Base-by-base conservation (phyloP, 2,329 filamentous ascomycete genomes). In the Chaetomium strumarium region DNA sequence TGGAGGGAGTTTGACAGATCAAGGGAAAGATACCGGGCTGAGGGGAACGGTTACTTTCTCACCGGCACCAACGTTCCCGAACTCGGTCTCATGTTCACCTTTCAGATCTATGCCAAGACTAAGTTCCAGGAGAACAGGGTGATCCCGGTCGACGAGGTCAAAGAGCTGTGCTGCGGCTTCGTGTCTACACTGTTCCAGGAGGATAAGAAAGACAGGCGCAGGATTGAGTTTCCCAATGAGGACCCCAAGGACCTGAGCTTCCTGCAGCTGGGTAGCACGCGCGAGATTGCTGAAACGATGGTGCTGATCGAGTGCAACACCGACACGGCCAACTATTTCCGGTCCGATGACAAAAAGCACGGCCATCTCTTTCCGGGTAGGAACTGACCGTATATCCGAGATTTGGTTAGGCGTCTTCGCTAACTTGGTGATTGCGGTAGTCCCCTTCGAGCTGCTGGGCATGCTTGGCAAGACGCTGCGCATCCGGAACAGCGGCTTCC, bases 1-100 rank as follows among this genome's bases (percentile, higher is more conserved):
- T 83, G 79, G 79, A 78, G 76, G 56, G 75, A 78, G 49, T 82
- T 82, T 57, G 75, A 81, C 58, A 70, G 76, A 33, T 72, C 65
- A 9, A 66, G 65, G 12, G 75, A 80, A 57, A 72, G 73, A 16
- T 76, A 80, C 46, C 74, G 73, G n/a, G 78, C 73, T 4, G 77
- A 80, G 50, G 78, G 78, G 19, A 80, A 80, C 56, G 77, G 77
- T 3, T 79, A 73, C 61, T 69, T 77, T 55, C 66, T 80, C 2
- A 68, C 74, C 1, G 76, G 77, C 6, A 68, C 70, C 41, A 66
- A 73, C 20, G 62, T 75, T 3, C 62, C 65, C 24, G 78, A 80
- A 5, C 68, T 81, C 0, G 79, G 79, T 7, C 67, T 81, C 41
- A 73, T 78, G 62, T 81, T 81, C 49, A 73, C 70, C 0, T 79